Evolutionary conservation across 192 early-diverging fungal genomes (phyloP), one percentile per base, ranked within the genome.

Genomic region (Cladochytrium replicatum): DNA sequence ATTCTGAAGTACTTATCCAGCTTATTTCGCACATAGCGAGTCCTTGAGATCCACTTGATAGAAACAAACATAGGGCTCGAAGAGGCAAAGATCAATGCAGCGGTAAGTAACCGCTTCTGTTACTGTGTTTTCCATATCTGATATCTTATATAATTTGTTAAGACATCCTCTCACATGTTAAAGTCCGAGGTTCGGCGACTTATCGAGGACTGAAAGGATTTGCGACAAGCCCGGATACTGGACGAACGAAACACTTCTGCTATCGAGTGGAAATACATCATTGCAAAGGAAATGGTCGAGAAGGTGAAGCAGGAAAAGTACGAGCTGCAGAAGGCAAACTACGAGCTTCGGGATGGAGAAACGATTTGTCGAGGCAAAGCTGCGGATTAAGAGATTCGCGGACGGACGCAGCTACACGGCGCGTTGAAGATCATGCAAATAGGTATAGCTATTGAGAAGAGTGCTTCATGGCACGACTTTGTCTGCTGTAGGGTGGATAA

Each of bases 181-280:
- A 63, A 59, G 41, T 50, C 54, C 15, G 67, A 70, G 50, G 70
- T 74, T 26, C 59, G 72, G 11, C 60, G 71, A 8, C 46, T 74
- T 0, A 50, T 57, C 19, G 43, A 42, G 24, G 64, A 69, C 24
- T 48, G 62, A 6, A 19, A 41, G 8, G 43, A 47, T n/a, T 42
- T 58, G 21, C 25, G 40, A 2, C 56, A 56, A 43, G 62, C 52
- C 13, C 49, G 55, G 24, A 37, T 62, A 8, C 40, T 26, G 9
- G 64, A 64, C 26, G 64, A 74, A 21, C 37, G 50, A 11, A 52
- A 58, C 7, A 48, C 43, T 23, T 45, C 57, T 19, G 48, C 46
- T n/a, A 32, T 58, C 3, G 72, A 74, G 44, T 34, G 67, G 24
- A 66, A 68, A 31, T 56, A 61, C 41, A 45, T 61, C 11, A 58